A percentile compares a stretch with the other conserved stretches of the same genome.
Conservation (phyloP, 768 basidiomycete genomes). For the Serendipita indica region DNA sequence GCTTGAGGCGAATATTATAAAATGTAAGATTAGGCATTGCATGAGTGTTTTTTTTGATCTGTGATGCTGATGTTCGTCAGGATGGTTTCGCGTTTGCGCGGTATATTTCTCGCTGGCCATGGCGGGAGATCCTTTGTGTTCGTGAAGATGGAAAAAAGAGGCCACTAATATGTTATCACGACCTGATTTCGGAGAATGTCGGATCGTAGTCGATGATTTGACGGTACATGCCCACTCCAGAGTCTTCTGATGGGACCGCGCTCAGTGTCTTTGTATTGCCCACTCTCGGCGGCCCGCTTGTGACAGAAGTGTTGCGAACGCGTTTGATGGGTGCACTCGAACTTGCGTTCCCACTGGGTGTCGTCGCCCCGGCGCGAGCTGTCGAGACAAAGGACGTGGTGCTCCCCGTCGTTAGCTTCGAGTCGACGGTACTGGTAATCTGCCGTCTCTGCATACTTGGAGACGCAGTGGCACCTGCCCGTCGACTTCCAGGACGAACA, state of each 20-base stretch:
- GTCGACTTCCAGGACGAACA: slow-evolving; percentile 4
- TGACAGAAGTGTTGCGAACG: slow-evolving; percentile 56
- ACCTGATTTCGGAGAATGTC: slow-evolving; percentile 13
- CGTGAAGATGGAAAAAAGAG: too few relatives aligned
- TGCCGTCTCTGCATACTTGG: slow-evolving; percentile 36
- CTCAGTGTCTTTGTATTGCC: slow-evolving; percentile 3
- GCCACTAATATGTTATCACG: too few relatives aligned
- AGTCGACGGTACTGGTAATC: slow-evolving; percentile 39
- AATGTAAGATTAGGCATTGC: too few relatives aligned
- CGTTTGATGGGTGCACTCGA: slow-evolving; percentile 36
- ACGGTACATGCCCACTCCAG: slow-evolving; percentile 70
- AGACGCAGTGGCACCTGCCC: slow-evolving; percentile 28
- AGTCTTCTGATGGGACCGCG: slow-evolving; percentile 62
- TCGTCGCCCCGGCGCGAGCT: slow-evolving; percentile 35
- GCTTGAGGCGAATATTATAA: not conserved
- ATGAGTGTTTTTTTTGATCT: too few relatives aligned
- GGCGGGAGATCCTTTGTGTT: too few relatives aligned
- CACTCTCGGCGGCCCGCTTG: slow-evolving; percentile 37
- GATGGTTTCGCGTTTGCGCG: too few relatives aligned
- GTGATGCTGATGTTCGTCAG: too few relatives aligned
- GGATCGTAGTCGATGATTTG: slow-evolving; percentile 67
- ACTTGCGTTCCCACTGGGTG: slow-evolving; percentile 17
- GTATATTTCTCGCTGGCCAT: too few relatives aligned
- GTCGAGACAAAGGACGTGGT: slow-evolving; percentile 66
- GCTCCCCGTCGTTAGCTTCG: not conserved